Evolutionary conservation across 768 basidiomycete genomes (phyloP).

Genomic region (Panellus pusillus): DNA sequence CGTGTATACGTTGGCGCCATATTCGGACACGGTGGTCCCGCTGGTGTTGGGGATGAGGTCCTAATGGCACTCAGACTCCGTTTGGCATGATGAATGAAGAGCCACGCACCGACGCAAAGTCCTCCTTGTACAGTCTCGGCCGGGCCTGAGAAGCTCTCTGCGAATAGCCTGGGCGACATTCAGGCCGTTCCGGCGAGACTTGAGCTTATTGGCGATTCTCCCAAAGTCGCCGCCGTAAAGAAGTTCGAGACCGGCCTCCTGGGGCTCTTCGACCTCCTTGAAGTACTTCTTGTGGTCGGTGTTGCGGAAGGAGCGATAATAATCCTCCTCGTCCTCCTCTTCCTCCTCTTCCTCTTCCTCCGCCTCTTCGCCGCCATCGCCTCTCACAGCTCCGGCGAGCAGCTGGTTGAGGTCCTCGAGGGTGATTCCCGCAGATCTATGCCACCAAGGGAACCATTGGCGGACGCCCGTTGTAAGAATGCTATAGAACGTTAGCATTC

Average conservation of each 20-base stretch:
- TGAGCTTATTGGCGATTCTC: conserved; percentile 51
- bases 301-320: conserved; percentile 20
- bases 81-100: not conserved
- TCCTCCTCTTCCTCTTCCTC: conserved; percentile 42
- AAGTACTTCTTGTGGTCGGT: conserved; percentile 31
- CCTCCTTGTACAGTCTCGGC: conserved; percentile 46
- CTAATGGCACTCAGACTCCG: conserved; percentile 36
- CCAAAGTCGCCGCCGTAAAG: conserved; percentile 83
- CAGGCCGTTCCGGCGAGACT: conserved; percentile 37
- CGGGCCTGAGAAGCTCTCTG: conserved; percentile 36
- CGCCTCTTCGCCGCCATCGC: conserved; percentile 26
- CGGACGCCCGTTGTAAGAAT: conserved; percentile 10
- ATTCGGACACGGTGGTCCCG: conserved; percentile 77
- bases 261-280: conserved; percentile 54
- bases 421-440: conserved; percentile 20
- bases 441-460: not conserved
- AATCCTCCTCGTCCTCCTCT: conserved; percentile 35
- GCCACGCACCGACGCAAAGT: conserved; percentile 51
- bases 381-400: conserved; percentile 8
- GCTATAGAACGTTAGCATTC: conserved; percentile 4
- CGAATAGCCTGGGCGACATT: conserved; percentile 54
- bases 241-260: conserved; percentile 61
- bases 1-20: conserved; percentile 74
- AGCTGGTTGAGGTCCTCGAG: conserved; percentile 28
- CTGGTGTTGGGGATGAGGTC: conserved; percentile 74